Percentiles rank a stretch among this genome's conserved stretches.
Evolutionary conservation across 2,329 filamentous ascomycete genomes (phyloP).

Genomic region (Plectosphaerella cucumerina): DNA sequence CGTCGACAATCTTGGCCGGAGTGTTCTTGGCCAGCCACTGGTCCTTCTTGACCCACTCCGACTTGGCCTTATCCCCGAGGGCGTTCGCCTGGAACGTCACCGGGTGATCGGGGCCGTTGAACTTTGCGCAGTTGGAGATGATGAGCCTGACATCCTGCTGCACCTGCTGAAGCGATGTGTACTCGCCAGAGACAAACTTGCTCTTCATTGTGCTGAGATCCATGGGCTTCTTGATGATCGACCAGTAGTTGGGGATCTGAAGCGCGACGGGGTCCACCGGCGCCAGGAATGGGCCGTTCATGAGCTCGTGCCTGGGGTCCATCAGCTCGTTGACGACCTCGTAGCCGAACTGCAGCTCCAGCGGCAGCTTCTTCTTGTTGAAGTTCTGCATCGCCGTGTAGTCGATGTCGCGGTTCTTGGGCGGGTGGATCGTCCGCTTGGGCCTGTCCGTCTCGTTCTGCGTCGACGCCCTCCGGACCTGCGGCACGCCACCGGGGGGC

Average conservation of each 20-base stretch:
- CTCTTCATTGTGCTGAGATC: slow-evolving; percentile 77
- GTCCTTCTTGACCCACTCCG: slow-evolving; percentile 73
- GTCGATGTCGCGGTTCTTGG: slow-evolving; percentile 85
- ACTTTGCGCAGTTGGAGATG: slow-evolving; percentile 85
- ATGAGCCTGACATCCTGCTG: slow-evolving; percentile 79
- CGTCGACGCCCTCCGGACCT: slow-evolving; percentile 81
- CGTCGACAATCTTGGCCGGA: slow-evolving; percentile 41
- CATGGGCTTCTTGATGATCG: slow-evolving; percentile 95
- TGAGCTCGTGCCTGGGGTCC: slow-evolving; percentile 63
- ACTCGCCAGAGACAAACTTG: slow-evolving; percentile 75
- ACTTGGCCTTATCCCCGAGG: slow-evolving; percentile 71
- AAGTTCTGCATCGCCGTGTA: slow-evolving; percentile 73
- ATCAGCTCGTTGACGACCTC: slow-evolving; percentile 74
- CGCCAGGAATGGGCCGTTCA: slow-evolving; percentile 71
- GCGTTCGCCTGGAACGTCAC: slow-evolving; percentile 69
- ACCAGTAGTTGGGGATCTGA: slow-evolving; percentile 90
- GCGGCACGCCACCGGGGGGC: slow-evolving; percentile 70
- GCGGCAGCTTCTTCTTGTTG: slow-evolving; percentile 87
- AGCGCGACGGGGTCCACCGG: slow-evolving; percentile 92
- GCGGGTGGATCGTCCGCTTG: slow-evolving; percentile 90
- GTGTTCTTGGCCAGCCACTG: slow-evolving; percentile 76
- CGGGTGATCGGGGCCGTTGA: slow-evolving; percentile 73
- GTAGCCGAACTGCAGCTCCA: slow-evolving; percentile 87
- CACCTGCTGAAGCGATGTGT: slow-evolving; percentile 79
- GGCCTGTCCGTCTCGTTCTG: slow-evolving; percentile 73